Percentiles rank a stretch among this genome's conserved stretches.
Evolutionary conservation across 2,329 filamentous ascomycete genomes (phyloP).

Genomic region (Penicillium italicum): DNA sequence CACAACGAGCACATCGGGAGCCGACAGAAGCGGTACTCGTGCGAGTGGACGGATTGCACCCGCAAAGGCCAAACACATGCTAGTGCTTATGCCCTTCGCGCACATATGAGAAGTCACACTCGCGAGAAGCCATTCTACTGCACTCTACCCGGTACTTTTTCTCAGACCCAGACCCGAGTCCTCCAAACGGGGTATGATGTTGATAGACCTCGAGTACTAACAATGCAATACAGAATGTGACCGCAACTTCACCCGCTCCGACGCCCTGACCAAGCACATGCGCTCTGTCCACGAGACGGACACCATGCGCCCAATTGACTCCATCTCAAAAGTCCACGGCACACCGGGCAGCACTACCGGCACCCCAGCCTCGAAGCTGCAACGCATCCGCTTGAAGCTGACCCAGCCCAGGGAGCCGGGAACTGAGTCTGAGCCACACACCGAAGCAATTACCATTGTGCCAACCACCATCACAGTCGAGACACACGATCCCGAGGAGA

Average conservation of each 20-base stretch:
- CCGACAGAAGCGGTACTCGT: constrained; percentile 94
- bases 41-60: constrained; percentile 88
- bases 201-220: background rate
- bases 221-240: constrained; percentile 70
- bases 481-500: constrained; percentile 31
- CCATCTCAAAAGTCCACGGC: constrained; percentile 38
- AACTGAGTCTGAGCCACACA: constrained; percentile 20
- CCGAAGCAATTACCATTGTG: constrained; percentile 13
- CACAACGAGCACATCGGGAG: constrained; percentile 93
- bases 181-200: background rate
- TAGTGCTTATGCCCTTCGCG: constrained; percentile 90
- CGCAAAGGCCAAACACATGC: constrained; percentile 89
- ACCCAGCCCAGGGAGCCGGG: constrained; percentile 33
- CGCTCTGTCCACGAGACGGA: constrained; percentile 97
- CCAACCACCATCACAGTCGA: constrained; percentile 29
- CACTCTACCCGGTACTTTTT: constrained; percentile 72
- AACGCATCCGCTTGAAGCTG: constrained; percentile 44
- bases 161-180: background rate
- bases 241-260: constrained; percentile 90
- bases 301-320: constrained; percentile 67
- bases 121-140: constrained; percentile 99
- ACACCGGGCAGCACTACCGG: constrained; percentile 21
- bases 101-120: constrained; percentile 96
- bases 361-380: constrained; percentile 34
- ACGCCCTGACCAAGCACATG: constrained; percentile 97